Percentiles rank a stretch among this genome's conserved stretches.
Evolutionary conservation across 495 filamentous ascomycete species (phyloP).

Genomic region (Ascodesmis nigricans): DNA sequence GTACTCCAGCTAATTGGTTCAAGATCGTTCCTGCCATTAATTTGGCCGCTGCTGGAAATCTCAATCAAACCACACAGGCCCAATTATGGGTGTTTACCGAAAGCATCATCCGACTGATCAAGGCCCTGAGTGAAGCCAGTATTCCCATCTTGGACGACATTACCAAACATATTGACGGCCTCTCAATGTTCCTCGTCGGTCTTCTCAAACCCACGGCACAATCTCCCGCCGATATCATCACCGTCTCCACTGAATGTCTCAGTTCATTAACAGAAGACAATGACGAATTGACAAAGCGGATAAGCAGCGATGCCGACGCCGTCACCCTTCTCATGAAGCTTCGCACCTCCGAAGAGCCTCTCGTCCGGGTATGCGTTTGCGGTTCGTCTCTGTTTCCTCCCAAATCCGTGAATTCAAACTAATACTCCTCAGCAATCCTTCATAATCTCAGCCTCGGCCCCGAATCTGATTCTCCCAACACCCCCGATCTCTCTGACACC

Average conservation of each 20-base stretch:
- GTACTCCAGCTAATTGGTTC: too few relatives aligned
- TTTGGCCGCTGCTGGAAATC: too few relatives aligned
- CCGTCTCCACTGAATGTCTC: constrained; percentile 27
- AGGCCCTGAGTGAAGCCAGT: constrained; percentile 24
- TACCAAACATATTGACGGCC: constrained; percentile 24
- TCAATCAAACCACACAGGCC: too few relatives aligned
- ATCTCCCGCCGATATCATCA: constrained; percentile 24
- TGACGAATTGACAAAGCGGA: constrained; percentile 10
- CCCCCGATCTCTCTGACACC: constrained; percentile 15
- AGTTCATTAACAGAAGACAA: constrained; percentile 33
- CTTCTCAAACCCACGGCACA: constrained; percentile 23
- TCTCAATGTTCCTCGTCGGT: constrained; percentile 33
- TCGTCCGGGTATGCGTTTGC: neutral
- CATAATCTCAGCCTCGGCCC: constrained; percentile 20
- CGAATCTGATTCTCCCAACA: constrained; percentile 1
- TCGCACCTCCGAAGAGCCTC: neutral
- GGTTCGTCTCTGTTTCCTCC: neutral
- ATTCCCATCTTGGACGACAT: constrained; percentile 34
- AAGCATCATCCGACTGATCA: constrained; percentile 20
- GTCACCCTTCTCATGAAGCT: constrained; percentile 12
- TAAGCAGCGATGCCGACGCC: constrained; percentile 9
- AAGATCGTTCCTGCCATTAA: too few relatives aligned
- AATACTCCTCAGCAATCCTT: constrained; percentile 4
- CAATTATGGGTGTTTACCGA: constrained; percentile 19
- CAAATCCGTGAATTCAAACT: neutral